A percentile compares a stretch with the other conserved stretches of the same genome.
These are phyloP conservation scores for Capsicum pubescens DNA, from an alignment of 257 asterid species.

Conservation along the genomic window DNA sequence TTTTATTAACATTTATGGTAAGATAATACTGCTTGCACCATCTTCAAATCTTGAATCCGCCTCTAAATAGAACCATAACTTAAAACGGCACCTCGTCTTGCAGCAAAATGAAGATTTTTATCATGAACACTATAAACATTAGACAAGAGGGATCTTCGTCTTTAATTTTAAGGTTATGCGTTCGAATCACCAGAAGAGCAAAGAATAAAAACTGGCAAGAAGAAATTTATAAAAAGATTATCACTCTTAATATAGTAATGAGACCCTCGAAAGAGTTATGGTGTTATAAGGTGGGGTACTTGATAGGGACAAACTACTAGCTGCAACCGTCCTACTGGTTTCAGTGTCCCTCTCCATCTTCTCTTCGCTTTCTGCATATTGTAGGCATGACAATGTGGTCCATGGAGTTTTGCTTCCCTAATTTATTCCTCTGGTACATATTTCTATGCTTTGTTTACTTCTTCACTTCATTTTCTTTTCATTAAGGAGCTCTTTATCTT, in stretches of 20 bases:
- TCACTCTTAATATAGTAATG: too few species aligned
- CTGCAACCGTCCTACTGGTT: background rate
- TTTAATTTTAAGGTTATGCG: too few species aligned
- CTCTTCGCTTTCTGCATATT: background rate
- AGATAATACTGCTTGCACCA: background rate
- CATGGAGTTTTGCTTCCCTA: background rate
- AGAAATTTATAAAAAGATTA: too few species aligned
- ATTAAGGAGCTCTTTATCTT: background rate
- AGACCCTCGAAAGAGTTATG: too few species aligned
- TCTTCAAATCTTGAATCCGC: background rate
- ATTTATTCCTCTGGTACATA: background rate
- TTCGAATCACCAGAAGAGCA: too few species aligned
- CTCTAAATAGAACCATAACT: background rate
- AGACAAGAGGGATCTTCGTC: too few species aligned
- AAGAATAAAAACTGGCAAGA: too few species aligned
- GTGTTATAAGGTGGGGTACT: background rate
- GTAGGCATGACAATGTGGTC: constrained; percentile 19
- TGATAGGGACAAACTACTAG: constrained; percentile 4
- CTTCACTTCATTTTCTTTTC: background rate
- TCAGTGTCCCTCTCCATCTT: constrained; percentile 18
- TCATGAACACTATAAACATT: background rate
- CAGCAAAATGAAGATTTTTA: background rate
- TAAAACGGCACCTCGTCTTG: background rate
- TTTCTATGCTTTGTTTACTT: constrained; percentile 11
- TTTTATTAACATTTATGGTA: background rate